Base-by-base conservation (phyloP, 202 grass and related monocot species). In the Carex arenaria region DNA sequence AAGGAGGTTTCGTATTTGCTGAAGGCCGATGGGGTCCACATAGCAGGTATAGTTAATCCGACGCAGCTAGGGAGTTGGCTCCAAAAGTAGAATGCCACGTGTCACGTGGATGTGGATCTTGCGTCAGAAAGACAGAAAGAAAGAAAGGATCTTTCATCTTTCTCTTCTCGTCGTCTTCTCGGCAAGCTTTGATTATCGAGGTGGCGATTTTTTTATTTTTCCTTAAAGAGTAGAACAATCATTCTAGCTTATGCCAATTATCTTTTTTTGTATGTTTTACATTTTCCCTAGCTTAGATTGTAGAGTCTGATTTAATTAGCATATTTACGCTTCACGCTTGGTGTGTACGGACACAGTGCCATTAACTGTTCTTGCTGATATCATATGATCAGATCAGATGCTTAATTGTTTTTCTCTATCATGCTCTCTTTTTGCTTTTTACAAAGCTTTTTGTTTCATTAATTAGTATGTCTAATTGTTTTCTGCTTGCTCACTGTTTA, bases 21-120 rank as follows among this genome's bases (percentile, higher is more conserved):
- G 17, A 90, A 89, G 87, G 8, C 84, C 2, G 72, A 80, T 47
- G 90, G 90, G 82, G 92, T 85, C 71, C 92, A 88, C 76, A 64
- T 98, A 61, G 68, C 89, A 6, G 92, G 90, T 60, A 83, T 98
- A 52, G 89, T 98, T 65, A 98, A 98, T 89, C 95, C 95, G 32
- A 87, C 92, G 7, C 90, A 98, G 83, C 87, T 95, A 63, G 90
- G 19, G 56, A 86, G 83, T 9, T 95, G 92, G 92, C 90, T 98
- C 18, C 87, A 92, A 79, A 93, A 62, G 67, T 36, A 82, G 10
- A 38, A 19, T 2, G 61, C 66, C 70, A 65, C 80, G 82, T 64
- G 74, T 75, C 28, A 45, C 4, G 7, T 22, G 28, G 26, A 40
- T 38, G 31, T 60, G 54, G n/a, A 40, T 17, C 13, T 64, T 20